Base-by-base conservation (phyloP, 805 yeast genomes). In the Hanseniaspora lindneri region DNA sequence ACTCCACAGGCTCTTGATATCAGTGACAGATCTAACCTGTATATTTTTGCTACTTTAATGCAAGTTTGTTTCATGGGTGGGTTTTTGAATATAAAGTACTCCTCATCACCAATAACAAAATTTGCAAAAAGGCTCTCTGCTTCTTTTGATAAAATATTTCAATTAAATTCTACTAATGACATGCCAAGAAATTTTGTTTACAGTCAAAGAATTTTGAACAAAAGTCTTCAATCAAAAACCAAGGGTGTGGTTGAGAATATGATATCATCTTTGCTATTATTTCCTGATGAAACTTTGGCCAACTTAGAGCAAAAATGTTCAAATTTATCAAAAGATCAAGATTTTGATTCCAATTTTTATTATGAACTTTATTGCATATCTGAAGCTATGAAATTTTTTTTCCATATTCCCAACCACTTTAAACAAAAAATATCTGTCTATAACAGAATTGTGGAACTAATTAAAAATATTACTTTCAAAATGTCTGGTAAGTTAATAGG, bases 371-470 rank as follows among this genome's bases (percentile, higher is more conserved):
- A 59, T 32, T 57, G 68, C 34, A 60, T 65, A 13, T 62, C 65
- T 2, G 70, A 69, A 35, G 66, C 68, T 23, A 57, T 68, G 41
- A 62, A 61, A 53, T 53, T 62, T 4, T 64, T 63, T 33, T 62
- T 65, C 34, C 53, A 59, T 20, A 54, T 60, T 33, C 66, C 65
- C 2, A 54, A 59, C 16, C 54, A 61, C 30, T 55, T 54, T 16
- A 52, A 44, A n/a, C 43, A 59, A 3, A 56, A 58, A 28, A 56
- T 58, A 17, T 51, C 44, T n/a, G 51, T 62, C 20, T 58, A 68
- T 5, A 32, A 49, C 4, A 53, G 54, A 33, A 56, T 65, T 6
- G 56, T 66, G 1, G 60, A 60, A 7, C 56, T 63, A 32, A 56
- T 69, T 35, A 66, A 65, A 54, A 52, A 54, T 7, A 47, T 61